A percentile compares a stretch with the other conserved stretches of the same genome.
These are phyloP conservation scores for Phalaenopsis hybrid DNA, from an alignment of 116 monocot genomes.

Conservation along the genomic window DNA sequence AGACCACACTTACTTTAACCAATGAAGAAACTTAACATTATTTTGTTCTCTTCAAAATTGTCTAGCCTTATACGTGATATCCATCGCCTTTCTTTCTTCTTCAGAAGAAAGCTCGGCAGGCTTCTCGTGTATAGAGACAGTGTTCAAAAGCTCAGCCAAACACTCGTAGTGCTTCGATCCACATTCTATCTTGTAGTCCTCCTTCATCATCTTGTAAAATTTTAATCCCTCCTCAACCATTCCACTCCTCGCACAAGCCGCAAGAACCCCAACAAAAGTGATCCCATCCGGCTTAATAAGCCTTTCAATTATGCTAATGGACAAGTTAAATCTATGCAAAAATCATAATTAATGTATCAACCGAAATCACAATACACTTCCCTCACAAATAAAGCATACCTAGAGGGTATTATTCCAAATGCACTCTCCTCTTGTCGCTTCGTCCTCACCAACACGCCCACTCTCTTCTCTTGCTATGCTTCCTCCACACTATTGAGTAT, in stretches of 20 bases:
- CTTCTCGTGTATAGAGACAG: not conserved
- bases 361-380: too few species aligned
- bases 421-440: too few species aligned
- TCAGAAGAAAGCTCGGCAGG: not conserved
- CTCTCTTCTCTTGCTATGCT: too few species aligned
- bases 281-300: conserved; percentile 48
- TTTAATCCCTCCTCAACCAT: conserved; percentile 28
- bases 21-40: not conserved
- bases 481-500: too few species aligned
- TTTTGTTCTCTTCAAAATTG: not conserved
- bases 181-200: conserved; percentile 21
- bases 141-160: conserved; percentile 31
- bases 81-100: not conserved
- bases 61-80: not conserved
- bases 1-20: not conserved
- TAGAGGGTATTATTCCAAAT: too few species aligned
- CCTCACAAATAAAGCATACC: too few species aligned
- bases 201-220: conserved; percentile 25
- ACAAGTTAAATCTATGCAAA: too few species aligned
- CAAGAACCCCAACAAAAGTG: conserved; percentile 46
- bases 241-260: conserved; percentile 31
- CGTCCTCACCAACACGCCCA: too few species aligned
- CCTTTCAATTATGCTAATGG: too few species aligned
- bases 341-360: too few species aligned
- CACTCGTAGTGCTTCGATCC: conserved; percentile 26